Evolutionary conservation across 2,329 filamentous ascomycete genomes (phyloP).

Genomic region (Exophiala sp.): DNA sequence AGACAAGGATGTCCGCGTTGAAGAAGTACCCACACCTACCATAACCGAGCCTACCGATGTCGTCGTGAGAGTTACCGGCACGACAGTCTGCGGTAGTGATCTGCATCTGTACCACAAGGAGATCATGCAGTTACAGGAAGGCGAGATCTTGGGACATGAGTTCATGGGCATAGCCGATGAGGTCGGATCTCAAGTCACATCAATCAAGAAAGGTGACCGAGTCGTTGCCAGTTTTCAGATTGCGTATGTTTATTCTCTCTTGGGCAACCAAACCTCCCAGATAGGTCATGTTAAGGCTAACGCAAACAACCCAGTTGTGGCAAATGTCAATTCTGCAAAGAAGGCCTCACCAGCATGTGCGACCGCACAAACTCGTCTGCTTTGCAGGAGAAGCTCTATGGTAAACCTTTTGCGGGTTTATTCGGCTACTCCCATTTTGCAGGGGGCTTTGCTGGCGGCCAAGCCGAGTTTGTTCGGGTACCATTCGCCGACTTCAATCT

Average conservation of each 20-base stretch:
- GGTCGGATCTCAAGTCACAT: slow-evolving; percentile 11
- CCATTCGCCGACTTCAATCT: slow-evolving; percentile 77
- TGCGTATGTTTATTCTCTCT: slow-evolving; percentile 39
- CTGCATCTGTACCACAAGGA: slow-evolving; percentile 31
- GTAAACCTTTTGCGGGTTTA: slow-evolving; percentile 67
- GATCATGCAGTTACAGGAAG: slow-evolving; percentile 57
- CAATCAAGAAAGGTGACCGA: slow-evolving; percentile 10
- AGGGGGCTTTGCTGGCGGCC: slow-evolving; percentile 79
- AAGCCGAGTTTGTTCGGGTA: slow-evolving; percentile 80
- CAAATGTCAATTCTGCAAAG: slow-evolving; percentile 69
- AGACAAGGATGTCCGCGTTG: slow-evolving; percentile 54
- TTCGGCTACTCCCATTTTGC: slow-evolving; percentile 72
- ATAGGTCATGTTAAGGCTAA: background rate
- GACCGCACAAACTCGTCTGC: slow-evolving; percentile 65
- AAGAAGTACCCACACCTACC: slow-evolving; percentile 47
- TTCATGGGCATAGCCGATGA: slow-evolving; percentile 15
- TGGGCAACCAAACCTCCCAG: background rate
- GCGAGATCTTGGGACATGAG: slow-evolving; percentile 43
- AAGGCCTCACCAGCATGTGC: slow-evolving; percentile 58
- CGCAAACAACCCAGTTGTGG: slow-evolving; percentile 32
- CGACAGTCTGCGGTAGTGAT: slow-evolving; percentile 13
- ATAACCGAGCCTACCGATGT: slow-evolving; percentile 48
- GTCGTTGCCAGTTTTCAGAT: slow-evolving; percentile 72
- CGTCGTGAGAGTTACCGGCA: slow-evolving; percentile 51
- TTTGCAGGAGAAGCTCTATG: slow-evolving; percentile 70